phyloP scores from a whole-genome alignment of 2,329 filamentous ascomycete species.

The Microcyclosporella mali region DNA sequence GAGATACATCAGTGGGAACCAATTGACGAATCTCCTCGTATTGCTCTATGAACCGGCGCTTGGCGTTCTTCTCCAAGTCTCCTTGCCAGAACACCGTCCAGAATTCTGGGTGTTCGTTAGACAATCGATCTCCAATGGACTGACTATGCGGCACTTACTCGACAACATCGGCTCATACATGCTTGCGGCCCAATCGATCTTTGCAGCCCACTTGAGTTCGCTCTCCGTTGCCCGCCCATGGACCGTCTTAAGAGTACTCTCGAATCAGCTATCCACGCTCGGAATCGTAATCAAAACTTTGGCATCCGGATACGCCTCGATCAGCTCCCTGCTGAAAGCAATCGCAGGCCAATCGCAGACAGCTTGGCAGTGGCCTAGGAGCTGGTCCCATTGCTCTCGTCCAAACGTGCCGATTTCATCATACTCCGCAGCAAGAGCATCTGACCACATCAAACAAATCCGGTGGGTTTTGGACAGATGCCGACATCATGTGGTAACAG shows the following conservation, averaged over 20 bases:
- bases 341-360: conserved; percentile 65
- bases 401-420: conserved; percentile 57
- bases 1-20: no score
- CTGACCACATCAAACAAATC: conserved; percentile 65
- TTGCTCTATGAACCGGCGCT: conserved; percentile 55
- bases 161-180: conserved; percentile 65
- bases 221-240: conserved; percentile 61
- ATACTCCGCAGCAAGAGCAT: conserved; percentile 59
- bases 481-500: conserved; percentile 69
- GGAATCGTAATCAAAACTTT: conserved; percentile 64
- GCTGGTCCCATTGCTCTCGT: conserved; percentile 62
- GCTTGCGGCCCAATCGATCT: conserved; percentile 57
- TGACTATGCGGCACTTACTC: conserved; percentile 35
- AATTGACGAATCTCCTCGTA: conserved; percentile 50
- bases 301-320: conserved; percentile 65
- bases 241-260: conserved; percentile 60
- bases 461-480: conserved; percentile 60
- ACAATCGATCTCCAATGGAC: conserved; percentile 1
- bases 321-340: conserved; percentile 63
- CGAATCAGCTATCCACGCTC: conserved; percentile 59
- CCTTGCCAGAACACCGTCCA: conserved; percentile 63
- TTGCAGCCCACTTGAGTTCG: conserved; percentile 51
- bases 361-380: conserved; percentile 59
- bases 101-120: conserved; percentile 42
- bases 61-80: conserved; percentile 60